Base-by-base conservation (phyloP, 2,329 filamentous ascomycete genomes). In the Aspergillus carbonarius region DNA sequence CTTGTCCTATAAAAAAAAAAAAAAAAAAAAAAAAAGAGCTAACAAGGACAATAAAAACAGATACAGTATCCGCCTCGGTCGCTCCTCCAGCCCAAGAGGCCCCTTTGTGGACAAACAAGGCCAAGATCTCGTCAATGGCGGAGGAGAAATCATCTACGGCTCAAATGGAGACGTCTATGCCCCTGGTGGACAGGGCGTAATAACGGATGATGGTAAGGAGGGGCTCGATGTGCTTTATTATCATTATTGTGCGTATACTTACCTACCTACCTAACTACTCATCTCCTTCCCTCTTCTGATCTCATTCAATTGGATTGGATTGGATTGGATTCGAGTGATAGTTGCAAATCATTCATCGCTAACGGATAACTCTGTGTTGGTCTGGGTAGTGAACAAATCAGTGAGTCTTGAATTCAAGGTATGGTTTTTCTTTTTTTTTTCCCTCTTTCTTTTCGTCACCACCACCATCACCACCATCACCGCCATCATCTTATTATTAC, bases 51-150 rank as follows among this genome's bases (percentile, higher is more conserved):
- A 34, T n/a, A 40, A 57, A 44, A 37, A 49, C n/a, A 73, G 71
- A 73, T 90, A 90, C 72, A 83, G 82, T 68, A 86, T 89, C 68
- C 82, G 82, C 60, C 85, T 88, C 30, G 88, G 87, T 70, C 76
- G 85, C n/a, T 84, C 82, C 1, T 72, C 71, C 1, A 78, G 72
- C 20, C 78, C 81, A 5, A 83, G 75, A 0, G 82, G 85, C 0
- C 78, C 79, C 0, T 90, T 85, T 63, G 79, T 80, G 1, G 74
- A 82, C 42, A 86, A 88, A 66, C 70, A 80, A 57, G 73, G 71
- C 42, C 84, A 83, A 1, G 75, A 71, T 49, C 87, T 87, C 60
- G 79, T 77, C 1, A 66, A 79, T 2, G 82, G 82, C 46, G 87
- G 87, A 8, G 88, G 88, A 0, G 85, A 82, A 0, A 75, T 83